Evolutionary conservation across 2,329 filamentous ascomycete species (phyloP).

Genomic region (Penicillium sp.): DNA sequence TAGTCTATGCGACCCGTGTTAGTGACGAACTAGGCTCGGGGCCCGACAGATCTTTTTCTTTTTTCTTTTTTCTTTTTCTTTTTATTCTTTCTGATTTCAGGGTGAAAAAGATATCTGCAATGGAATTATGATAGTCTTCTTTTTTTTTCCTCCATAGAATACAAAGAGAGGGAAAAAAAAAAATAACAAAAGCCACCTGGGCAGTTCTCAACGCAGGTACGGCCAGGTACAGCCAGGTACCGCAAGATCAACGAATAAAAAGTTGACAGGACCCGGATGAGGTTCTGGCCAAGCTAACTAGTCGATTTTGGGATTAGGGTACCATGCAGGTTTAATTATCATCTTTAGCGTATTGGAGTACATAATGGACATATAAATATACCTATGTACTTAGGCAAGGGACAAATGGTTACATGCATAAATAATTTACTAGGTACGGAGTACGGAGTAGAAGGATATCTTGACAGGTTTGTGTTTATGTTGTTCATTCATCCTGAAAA

Average conservation of each 20-base stretch:
- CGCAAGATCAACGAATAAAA: slow-evolving; percentile 8
- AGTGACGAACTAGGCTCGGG: slow-evolving; percentile 18
- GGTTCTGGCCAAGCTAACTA: slow-evolving; percentile 20
- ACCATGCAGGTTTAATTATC: slow-evolving; percentile 25
- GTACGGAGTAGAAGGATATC: neutral
- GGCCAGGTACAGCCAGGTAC: slow-evolving; percentile 17
- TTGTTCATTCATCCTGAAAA: neutral
- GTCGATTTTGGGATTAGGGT: slow-evolving; percentile 9
- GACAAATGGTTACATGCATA: neutral
- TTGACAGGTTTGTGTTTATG: neutral
- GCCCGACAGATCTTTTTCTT: slow-evolving; percentile 1
- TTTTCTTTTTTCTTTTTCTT: neutral
- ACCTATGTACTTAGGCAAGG: neutral
- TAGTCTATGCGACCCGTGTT: slow-evolving; percentile 26
- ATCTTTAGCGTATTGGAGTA: neutral
- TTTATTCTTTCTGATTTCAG: neutral
- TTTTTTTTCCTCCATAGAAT: neutral
- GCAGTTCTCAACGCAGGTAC: slow-evolving; percentile 1
- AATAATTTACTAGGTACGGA: neutral
- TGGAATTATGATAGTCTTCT: neutral
- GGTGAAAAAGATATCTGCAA: neutral
- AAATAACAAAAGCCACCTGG: too few relatives aligned
- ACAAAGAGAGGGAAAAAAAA: neutral
- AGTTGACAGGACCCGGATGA: slow-evolving; percentile 12
- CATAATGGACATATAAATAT: too few relatives aligned